These are phyloP conservation scores for Pythium brachiatum DNA, from an alignment of 352 stramenopile genomes.

Conservation along the genomic window DNA sequence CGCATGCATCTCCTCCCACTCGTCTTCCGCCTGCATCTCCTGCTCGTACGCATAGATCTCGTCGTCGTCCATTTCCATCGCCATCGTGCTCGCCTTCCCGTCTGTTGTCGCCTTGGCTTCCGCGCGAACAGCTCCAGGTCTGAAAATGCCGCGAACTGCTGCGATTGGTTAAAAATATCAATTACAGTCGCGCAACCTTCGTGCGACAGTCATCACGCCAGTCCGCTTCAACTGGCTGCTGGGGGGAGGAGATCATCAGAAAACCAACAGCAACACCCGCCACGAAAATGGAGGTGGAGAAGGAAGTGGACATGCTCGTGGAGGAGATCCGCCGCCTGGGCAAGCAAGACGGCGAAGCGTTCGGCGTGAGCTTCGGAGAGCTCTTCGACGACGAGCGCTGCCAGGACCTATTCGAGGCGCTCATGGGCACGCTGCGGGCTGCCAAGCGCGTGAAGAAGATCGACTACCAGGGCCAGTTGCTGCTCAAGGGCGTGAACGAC, in stretches of 20 bases:
- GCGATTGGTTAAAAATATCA: slow-evolving; percentile 28
- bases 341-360: slow-evolving; percentile 41
- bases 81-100: slow-evolving; percentile 1
- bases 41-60: slow-evolving; percentile 78
- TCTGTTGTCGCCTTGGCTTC: background rate
- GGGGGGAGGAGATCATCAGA: background rate
- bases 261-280: background rate
- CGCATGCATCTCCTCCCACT: slow-evolving; percentile 83
- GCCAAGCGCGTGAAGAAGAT: slow-evolving; percentile 77
- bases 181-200: slow-evolving; percentile 8
- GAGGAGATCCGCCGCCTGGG: slow-evolving; percentile 68
- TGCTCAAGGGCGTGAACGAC: slow-evolving; percentile 83
- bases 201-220: slow-evolving; percentile 4
- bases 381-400: slow-evolving; percentile 85
- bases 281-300: slow-evolving; percentile 50
- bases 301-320: slow-evolving; percentile 70
- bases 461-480: slow-evolving; percentile 73
- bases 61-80: slow-evolving; percentile 51
- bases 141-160: slow-evolving; percentile 29
- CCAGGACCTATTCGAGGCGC: slow-evolving; percentile 72
- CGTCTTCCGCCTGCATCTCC: slow-evolving; percentile 69
- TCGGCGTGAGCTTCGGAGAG: slow-evolving; percentile 71
- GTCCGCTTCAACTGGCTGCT: slow-evolving; percentile 16
- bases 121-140: background rate
- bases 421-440: slow-evolving; percentile 82